These are phyloP conservation scores for Colletotrichum scovillei DNA, from an alignment of 2,329 filamentous ascomycete species.

Conservation along the genomic window DNA sequence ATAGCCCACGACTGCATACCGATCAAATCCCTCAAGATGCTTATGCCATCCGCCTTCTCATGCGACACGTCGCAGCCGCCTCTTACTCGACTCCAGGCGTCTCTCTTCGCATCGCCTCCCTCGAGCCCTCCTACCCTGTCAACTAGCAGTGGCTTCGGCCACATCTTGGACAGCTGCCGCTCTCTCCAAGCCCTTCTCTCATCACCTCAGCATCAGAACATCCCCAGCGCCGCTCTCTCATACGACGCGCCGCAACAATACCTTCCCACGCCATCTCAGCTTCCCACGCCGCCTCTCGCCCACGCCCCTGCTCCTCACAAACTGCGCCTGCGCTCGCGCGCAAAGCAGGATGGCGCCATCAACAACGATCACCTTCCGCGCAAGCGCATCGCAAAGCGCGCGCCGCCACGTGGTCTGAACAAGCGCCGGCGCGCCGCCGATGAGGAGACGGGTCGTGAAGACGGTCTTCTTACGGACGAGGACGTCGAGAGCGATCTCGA, in stretches of 20 bases:
- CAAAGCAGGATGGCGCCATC: conserved; percentile 41
- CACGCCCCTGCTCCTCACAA: conserved; percentile 64
- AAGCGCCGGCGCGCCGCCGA: conserved; percentile 63
- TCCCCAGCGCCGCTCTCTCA: conserved; percentile 31
- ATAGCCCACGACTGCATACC: conserved; percentile 1
- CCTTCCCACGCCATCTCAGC: conserved; percentile 54
- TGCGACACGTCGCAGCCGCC: conserved; percentile 66
- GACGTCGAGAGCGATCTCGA: conserved; percentile 52
- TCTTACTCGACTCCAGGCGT: conserved; percentile 56
- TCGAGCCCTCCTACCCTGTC: conserved; percentile 63
- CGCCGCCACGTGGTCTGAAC: conserved; percentile 58
- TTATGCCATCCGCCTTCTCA: conserved; percentile 68
- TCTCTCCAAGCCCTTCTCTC: conserved; percentile 70
- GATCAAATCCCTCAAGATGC: conserved; percentile 53
- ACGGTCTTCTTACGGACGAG: conserved; percentile 42
- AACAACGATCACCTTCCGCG: conserved; percentile 48
- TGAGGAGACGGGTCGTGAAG: conserved; percentile 58
- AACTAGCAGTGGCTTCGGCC: conserved; percentile 59
- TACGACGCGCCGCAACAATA: conserved; percentile 47
- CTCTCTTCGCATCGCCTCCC: conserved; percentile 69
- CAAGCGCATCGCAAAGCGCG: conserved; percentile 65
- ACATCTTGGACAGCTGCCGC: conserved; percentile 70
- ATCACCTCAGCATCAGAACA: conserved; percentile 45
- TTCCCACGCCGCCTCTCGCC: conserved; percentile 67
- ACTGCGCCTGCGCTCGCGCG: conserved; percentile 65